Evolutionary conservation across 495 filamentous ascomycete genomes (phyloP), one percentile per base, ranked within the genome.

Genomic region (Penicillium macrosclerotiorum): DNA sequence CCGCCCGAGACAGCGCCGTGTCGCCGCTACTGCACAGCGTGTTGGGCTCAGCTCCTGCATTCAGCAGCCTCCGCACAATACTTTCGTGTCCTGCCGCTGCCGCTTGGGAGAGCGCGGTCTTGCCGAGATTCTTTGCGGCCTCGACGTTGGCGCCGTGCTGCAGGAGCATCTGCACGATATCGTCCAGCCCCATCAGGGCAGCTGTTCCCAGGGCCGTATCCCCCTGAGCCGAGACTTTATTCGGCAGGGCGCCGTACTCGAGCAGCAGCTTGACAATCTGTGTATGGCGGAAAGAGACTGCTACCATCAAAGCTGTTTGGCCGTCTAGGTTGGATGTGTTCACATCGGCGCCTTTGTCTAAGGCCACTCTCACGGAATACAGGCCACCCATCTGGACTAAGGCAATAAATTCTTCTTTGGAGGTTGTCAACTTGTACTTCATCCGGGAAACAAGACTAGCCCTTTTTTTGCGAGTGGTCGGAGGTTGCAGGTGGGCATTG

Each of bases 1-100:
- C 64, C 5, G 74, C 74, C 33, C 66, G 52, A 20, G 72, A 64
- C 24, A 78, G 52, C n/a, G 71, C 67, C 1, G 65, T 68, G 19
- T 64, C 52, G 1, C 65, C 68, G 11, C 41, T 49, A 11, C 44
- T 39, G 35, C 64, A 59, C 13, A 63, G 49, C 26, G 58, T 57
- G 48, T 78, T 65, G 34, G 76, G 60, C 33, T 76, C 54, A 1
- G 67, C 64, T 3, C 64, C 65, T 14, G 61, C 64, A 3, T 71
- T 67, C 31, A 78, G 55, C 8, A 77, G 44, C 34, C 74, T 20
- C 13, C 57, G 52, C 13, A 71, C 63, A 24, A 73, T 52, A 4
- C 40, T 57, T 19, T 61, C 56, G 33, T 68, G 54, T 4, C 70
- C 63, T 12, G 46, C 57, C 6, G 56, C 53, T 4, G 72, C 68